A percentile compares a stretch with the other conserved stretches of the same genome.
These are phyloP conservation scores for Wickerhamiella sorbophila DNA, from an alignment of 805 yeast species.

Conservation along the genomic window DNA sequence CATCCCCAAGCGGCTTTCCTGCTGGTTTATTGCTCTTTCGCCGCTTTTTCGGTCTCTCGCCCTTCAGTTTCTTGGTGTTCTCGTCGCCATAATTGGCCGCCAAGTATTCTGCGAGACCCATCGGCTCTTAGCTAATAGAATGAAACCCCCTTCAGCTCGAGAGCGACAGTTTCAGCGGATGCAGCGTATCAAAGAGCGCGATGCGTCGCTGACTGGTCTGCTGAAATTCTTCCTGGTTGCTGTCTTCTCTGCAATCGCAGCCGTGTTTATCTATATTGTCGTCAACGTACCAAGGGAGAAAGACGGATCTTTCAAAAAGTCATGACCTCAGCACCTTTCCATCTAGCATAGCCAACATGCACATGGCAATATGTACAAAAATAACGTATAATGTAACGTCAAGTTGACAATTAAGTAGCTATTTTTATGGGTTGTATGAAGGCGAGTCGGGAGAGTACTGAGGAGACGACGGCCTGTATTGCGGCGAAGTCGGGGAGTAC, in stretches of 20 bases:
- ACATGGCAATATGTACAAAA: no score
- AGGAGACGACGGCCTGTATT: slow-evolving; percentile 68
- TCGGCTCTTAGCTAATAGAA: slow-evolving; percentile 11
- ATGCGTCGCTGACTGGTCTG: neutral
- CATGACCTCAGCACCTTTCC: no score
- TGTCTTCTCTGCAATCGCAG: neutral
- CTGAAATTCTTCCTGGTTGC: neutral
- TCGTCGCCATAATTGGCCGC: slow-evolving; percentile 30
- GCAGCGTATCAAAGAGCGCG: neutral
- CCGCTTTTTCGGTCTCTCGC: no score
- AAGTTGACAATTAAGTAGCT: slow-evolving; percentile 28
- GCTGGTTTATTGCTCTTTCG: slow-evolving; percentile 10
- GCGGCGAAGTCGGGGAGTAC: slow-evolving; percentile 69
- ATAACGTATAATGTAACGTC: no score
- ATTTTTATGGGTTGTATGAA: slow-evolving; percentile 33
- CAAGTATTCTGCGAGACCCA: slow-evolving; percentile 36
- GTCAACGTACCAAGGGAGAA: neutral
- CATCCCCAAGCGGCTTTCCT: neutral
- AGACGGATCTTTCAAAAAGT: no score
- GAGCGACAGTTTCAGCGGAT: neutral
- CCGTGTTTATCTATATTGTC: neutral
- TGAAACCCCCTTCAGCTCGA: neutral
- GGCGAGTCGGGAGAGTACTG: slow-evolving; percentile 52
- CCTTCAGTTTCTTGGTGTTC: slow-evolving; percentile 20
- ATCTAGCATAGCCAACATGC: no score